A percentile compares a stretch with the other conserved stretches of the same genome.
Evolutionary conservation across 2,329 filamentous ascomycete genomes (phyloP).

Genomic region (Aspergillus ustus): DNA sequence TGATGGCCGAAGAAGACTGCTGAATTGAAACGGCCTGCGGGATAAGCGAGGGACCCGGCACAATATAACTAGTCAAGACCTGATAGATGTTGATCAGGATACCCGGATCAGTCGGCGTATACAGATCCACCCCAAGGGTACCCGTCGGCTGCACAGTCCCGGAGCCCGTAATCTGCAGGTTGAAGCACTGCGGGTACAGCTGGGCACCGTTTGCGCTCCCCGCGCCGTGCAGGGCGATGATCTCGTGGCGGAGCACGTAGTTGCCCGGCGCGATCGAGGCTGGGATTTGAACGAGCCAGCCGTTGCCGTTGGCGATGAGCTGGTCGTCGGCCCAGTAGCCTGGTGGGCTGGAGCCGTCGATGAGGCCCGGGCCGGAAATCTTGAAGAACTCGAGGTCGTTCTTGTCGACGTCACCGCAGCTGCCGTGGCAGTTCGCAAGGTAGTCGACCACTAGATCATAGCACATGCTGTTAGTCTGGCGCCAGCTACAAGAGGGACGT

Average conservation of each 20-base stretch:
- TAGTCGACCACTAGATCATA: constrained; percentile 57
- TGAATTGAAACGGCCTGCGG: constrained; percentile 16
- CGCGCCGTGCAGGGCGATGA: constrained; percentile 55
- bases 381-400: constrained; percentile 62
- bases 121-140: constrained; percentile 55
- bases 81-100: constrained; percentile 62
- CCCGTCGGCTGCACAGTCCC: constrained; percentile 51
- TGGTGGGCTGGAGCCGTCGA: constrained; percentile 44
- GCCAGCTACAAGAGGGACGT: no score
- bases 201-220: constrained; percentile 48
- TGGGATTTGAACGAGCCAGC: constrained; percentile 52
- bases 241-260: constrained; percentile 58
- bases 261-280: constrained; percentile 50
- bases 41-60: constrained; percentile 23
- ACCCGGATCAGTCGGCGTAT: constrained; percentile 59
- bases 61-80: constrained; percentile 16
- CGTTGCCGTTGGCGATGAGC: constrained; percentile 54
- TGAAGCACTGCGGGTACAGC: constrained; percentile 60
- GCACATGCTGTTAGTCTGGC: no score
- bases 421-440: constrained; percentile 60
- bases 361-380: constrained; percentile 60
- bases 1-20: constrained; percentile 24
- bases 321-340: constrained; percentile 60
- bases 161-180: constrained; percentile 61
- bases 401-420: constrained; percentile 58